Percentiles rank a stretch among this genome's conserved stretches.
Evolutionary conservation across 1,284 basidiomycete species (phyloP).

Genomic region (Bondarzewia mesenterica): DNA sequence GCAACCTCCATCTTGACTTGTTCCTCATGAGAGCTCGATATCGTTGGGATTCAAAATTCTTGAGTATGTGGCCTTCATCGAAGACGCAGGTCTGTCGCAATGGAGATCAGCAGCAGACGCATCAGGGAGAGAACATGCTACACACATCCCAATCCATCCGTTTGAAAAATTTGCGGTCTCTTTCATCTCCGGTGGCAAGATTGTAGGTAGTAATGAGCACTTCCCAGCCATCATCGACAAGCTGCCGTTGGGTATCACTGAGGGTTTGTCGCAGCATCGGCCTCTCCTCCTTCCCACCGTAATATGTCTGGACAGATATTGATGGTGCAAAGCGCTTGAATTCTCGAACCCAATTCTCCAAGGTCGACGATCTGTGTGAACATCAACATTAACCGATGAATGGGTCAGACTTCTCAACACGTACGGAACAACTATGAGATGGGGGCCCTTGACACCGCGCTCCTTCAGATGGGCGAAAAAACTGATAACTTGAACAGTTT

Average conservation of each 20-base stretch:
- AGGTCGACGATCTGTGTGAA: slow-evolving; percentile 72
- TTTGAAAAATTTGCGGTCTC: slow-evolving; percentile 89
- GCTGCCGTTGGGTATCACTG: slow-evolving; percentile 44
- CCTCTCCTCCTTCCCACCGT: slow-evolving; percentile 90
- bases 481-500: slow-evolving; percentile 97
- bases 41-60: slow-evolving; percentile 94
- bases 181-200: slow-evolving; percentile 80
- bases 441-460: slow-evolving; percentile 71
- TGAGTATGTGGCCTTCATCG: slow-evolving; percentile 94
- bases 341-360: slow-evolving; percentile 98
- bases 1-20: slow-evolving; percentile 81
- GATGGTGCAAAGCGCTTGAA: slow-evolving; percentile 86
- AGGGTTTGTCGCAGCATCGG: slow-evolving; percentile 66
- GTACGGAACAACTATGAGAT: slow-evolving; percentile 92
- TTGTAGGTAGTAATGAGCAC: slow-evolving; percentile 97
- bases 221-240: slow-evolving; percentile 65
- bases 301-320: slow-evolving; percentile 88
- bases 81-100: slow-evolving; percentile 73
- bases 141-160: slow-evolving; percentile 87
- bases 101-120: slow-evolving; percentile 3
- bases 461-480: slow-evolving; percentile 90
- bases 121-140: slow-evolving; percentile 12
- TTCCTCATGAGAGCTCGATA: slow-evolving; percentile 87
- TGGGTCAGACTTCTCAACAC: slow-evolving; percentile 22
- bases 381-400: background rate